phyloP scores from a whole-genome alignment of 176 grass and related monocot genomes.

The Themeda triandra region DNA sequence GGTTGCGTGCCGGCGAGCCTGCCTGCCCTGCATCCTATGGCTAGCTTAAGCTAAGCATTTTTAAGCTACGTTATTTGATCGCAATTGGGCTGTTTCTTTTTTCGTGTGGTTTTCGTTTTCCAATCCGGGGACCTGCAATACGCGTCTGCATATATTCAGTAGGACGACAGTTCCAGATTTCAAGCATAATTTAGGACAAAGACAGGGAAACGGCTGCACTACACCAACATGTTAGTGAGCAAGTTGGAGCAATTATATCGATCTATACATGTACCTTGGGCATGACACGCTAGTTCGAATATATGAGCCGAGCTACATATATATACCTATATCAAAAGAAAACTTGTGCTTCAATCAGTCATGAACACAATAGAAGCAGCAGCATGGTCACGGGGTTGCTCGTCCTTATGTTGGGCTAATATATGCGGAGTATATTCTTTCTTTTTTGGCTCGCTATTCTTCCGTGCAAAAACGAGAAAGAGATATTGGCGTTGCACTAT shows the following conservation, averaged over 20 bases:
- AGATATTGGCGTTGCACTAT: neutral
- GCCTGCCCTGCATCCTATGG: too few species aligned
- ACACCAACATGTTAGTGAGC: neutral
- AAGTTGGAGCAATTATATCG: neutral
- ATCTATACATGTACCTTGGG: too few species aligned
- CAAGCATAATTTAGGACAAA: neutral
- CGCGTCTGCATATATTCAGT: neutral
- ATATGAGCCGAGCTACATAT: neutral
- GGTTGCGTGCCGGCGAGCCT: too few species aligned
- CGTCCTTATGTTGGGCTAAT: neutral
- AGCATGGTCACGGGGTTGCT: neutral
- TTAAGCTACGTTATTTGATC: neutral
- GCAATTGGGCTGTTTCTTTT: too few species aligned
- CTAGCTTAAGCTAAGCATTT: too few species aligned
- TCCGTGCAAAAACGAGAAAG: neutral
- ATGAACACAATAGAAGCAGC: neutral
- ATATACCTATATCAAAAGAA: neutral
- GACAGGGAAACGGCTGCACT: neutral
- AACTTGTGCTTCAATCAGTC: neutral
- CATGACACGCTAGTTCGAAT: neutral
- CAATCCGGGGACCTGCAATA: neutral
- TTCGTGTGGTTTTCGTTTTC: neutral
- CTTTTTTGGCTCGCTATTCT: neutral
- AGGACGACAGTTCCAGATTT: neutral
- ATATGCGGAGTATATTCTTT: neutral